Base-by-base conservation (phyloP, 2,329 filamentous ascomycete genomes). In the Fusarium protoensiforme region DNA sequence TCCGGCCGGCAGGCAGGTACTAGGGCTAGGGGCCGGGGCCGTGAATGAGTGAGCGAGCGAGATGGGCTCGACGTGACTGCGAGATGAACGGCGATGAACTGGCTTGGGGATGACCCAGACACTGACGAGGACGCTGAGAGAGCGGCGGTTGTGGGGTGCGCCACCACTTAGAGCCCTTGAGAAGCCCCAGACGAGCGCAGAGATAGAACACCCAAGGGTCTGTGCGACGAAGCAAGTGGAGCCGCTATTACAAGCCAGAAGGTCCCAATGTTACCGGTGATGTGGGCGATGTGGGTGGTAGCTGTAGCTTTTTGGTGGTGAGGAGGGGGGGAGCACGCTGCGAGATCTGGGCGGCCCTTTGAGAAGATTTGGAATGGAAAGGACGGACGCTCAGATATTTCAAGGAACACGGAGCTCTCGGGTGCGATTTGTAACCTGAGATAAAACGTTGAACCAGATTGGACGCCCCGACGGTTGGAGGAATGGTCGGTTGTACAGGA, bases 211-310 rank as follows among this genome's bases (percentile, higher is more conserved):
- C 54, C 65, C 71, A 51, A 51, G 69, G 71, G 76, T 72, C 71
- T 77, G 74, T 77, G 76, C 72, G 58, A 67, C 59, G 66, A 58
- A 66, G 68, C 72, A 72, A 77, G 69, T 77, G 75, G 75, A 76
- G 73, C 64, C 75, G 69, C 64, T 65, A 67, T 65, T 64, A 48
- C n/a, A 58, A 58, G 56, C 58, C 41, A 60, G 62, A 53, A 43
- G 64, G 64, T 59, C 46, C 64, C 67, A 66, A 69, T 61, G 71
- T 61, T 68, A 67, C 68, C 71, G 72, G 62, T 64, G 65, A 72
- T 62, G 69, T 73, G 71, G 67, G 56, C 22, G 64, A 66, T 51
- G 63, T 54, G 41, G 51, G 46, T 68, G 57, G 46, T 22, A 24
- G 51, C 46, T 33, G 53, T 53, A 33, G 36, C 59, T 64, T 58